Base-by-base conservation (phyloP, 495 filamentous ascomycete genomes). In the Penicillium bovifimosum region DNA sequence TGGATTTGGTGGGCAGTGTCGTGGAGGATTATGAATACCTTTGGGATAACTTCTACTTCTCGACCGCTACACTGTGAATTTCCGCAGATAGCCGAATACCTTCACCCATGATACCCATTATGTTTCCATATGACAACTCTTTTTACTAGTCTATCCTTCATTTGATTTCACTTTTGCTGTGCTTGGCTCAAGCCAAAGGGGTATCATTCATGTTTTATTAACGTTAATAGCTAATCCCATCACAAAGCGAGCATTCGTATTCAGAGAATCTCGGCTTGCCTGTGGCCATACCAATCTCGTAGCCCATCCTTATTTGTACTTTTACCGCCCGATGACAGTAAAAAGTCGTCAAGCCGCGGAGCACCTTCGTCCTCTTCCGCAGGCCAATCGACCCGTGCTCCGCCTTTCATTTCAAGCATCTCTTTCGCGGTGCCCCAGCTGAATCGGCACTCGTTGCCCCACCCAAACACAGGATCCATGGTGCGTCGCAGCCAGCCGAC, bases 41-140 rank as follows among this genome's bases (percentile, higher is more conserved):
- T 13, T 98, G 93, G 93, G 92, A 96, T 71, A 88, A 95, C 46
- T 97, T 95, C 63, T 92, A 98, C 69, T 97, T 97, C 68, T 78
- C 83, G 9, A 87, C 84, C 9, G 80, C 85, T 20, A 88, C 85
- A 1, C 59, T 87, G 52, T 89, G 57, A 72, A 47, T 54, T 9
- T 32, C 41, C 28, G 20, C 26, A 36, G 6, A 35, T 41, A 34
- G 27, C 39, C 13, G 29, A 29, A 43, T 38, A 40, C 33, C 16
- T 56, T 61, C 54, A 52, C 47, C 49, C 52, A 55, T 55, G 60
- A 68, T 64, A 66, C 54, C 61, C 59, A 43, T 52, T 61, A 32
- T 48, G 51, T 49, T 40, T 24, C 43, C 55, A 39, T 11, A 49
- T 47, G 36, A 55, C 28, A 16, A 5, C 28, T 36, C 38, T 47